Evolutionary conservation across 768 basidiomycete genomes (phyloP), one percentile per base, ranked within the genome.

Genomic region (Lactarius psammicola): DNA sequence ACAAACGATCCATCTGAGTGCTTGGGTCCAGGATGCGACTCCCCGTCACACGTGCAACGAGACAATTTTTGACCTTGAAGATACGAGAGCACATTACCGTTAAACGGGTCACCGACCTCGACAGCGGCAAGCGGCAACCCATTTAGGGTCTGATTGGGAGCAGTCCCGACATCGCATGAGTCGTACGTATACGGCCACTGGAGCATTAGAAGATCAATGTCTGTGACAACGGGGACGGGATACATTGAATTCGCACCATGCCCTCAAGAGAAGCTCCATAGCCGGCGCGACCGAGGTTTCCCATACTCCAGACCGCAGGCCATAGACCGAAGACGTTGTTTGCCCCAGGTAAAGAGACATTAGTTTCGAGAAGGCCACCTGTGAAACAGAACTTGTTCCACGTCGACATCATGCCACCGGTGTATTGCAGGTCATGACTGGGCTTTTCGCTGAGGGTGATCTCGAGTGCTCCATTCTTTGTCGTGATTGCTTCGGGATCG

Each of bases 321-420:
- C 91, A 93, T 3, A 93, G 75, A 64, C 82, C 84, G 28, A 70
- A 77, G 38, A 93, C 77, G 68, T 86, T 85, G 70, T 80, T 84
- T 10, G 77, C 73, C 0, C 92, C 92, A 9, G 92, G 92, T 56
- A 94, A 77, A 31, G 78, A 80, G n/a, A 90, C 86, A 40, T 84
- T 83, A 3, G 82, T 77, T 69, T 91, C 86, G 59, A 95, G 79
- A 64, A 92, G 80, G 46, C 95, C 95, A 42, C 92, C 93, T 34
- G 92, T 92, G 77, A 96, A 95, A 78, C 93, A 98, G 69, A 98
- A 91, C 76, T 96, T 95, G 77, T 97, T 97, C 92, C 69, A 70
- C 17, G 69, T 46, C 38, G 69, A n/a, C 58, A 70, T 20, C 68
- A 70, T 58, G 8, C 68, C 69, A 42, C 69, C 44, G 20, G 54